Evolutionary conservation across 2,329 filamentous ascomycete species (phyloP), one percentile per base, ranked within the genome.

Genomic region (Fusarium proliferatum): DNA sequence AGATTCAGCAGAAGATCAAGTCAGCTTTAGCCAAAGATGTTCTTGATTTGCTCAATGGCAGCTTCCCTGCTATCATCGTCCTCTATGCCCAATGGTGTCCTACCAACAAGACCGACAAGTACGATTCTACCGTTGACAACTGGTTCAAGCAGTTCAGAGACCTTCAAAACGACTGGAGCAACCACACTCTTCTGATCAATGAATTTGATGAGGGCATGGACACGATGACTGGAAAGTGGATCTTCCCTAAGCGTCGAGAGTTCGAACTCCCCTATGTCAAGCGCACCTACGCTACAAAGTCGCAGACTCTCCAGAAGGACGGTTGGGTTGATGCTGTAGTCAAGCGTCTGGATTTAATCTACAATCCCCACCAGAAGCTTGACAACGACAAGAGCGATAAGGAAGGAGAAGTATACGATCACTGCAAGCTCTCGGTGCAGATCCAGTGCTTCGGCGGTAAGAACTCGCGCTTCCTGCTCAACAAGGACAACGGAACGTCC

Each of bases 41-140:
- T 43, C 81, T 82, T 8, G 72, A 81, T 21, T 71, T 83, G 46
- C 81, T 82, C 3, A 62, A 80, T 9, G 79, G 81, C 28, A 77
- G 75, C 10, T 85, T 82, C 80, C 84, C 84, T 2, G 79, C 82
- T 0, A 75, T 79, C 0, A 85, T 87, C 23, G 76, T 86, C 9
- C 80, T 87, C 16, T 87, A 86, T 46, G 86, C 85, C 8, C 85
- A 87, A 66, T 88, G 84, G 83, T 84, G 85, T 3, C 85, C 85
- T 2, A 80, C 84, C 23, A 76, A 58, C 58, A 75, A 76, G 59
- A 75, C 72, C 4, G 84, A 85, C 69, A 72, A 71, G 57, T 82
- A 82, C 65, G 81, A 83, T 49, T 71, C 73, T 49, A 72, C 76
- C 42, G 74, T 76, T 5, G 72, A 82, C 52, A 77, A 77, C 13